Evolutionary conservation across 108 stramenopile genomes (phyloP).

Genomic region (Nitzschia sp.): DNA sequence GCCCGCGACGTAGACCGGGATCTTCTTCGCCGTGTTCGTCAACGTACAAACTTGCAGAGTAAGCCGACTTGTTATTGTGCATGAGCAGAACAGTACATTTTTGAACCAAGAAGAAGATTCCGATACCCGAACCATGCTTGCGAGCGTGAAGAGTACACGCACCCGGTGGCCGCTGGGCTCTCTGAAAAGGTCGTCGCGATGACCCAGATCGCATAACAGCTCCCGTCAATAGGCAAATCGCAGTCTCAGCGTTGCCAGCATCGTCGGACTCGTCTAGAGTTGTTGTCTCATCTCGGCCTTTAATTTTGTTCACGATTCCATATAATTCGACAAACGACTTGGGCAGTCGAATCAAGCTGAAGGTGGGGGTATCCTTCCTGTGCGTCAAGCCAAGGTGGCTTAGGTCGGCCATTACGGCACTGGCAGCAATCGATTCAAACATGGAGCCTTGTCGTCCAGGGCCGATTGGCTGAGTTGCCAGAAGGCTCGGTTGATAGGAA

Average conservation of each 20-base stretch:
- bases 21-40: slow-evolving; percentile 96
- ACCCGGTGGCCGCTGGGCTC: slow-evolving; percentile 60
- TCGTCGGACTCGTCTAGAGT: slow-evolving; percentile 67
- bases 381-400: slow-evolving; percentile 84
- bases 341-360: slow-evolving; percentile 79
- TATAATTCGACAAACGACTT: slow-evolving; percentile 89
- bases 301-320: slow-evolving; percentile 78
- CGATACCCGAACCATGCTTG: slow-evolving; percentile 84
- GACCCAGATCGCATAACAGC: slow-evolving; percentile 84
- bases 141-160: slow-evolving; percentile 86
- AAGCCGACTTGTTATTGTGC: slow-evolving; percentile 92
- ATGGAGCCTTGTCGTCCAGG: slow-evolving; percentile 67
- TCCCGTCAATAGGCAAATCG: slow-evolving; percentile 89
- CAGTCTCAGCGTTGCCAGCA: slow-evolving; percentile 70
- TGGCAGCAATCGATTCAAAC: slow-evolving; percentile 67
- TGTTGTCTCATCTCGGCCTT: slow-evolving; percentile 57
- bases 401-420: slow-evolving; percentile 72
- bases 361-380: slow-evolving; percentile 50
- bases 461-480: slow-evolving; percentile 60
- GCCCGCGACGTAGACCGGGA: slow-evolving; percentile 78
- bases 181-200: slow-evolving; percentile 37
- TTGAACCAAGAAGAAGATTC: slow-evolving; percentile 89
- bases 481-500: slow-evolving; percentile 77
- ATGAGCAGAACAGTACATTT: slow-evolving; percentile 92
- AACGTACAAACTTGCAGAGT: slow-evolving; percentile 88